Evolutionary conservation across 2,329 filamentous ascomycete genomes (phyloP).

Genomic region (Ascochyta viciae-villosae): DNA sequence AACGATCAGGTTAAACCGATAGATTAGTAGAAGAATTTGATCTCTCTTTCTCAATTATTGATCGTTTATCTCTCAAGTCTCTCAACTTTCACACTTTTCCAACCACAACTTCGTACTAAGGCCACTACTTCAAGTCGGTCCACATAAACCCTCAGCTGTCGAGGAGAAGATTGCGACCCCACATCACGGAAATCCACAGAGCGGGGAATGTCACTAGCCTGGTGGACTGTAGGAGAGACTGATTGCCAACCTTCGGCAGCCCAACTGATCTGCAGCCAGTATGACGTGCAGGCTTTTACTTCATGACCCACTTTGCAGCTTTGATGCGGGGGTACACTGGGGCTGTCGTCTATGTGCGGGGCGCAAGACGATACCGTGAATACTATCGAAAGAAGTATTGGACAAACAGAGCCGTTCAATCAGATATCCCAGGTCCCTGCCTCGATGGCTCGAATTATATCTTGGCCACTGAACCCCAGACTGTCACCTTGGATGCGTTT

Average conservation of each 20-base stretch:
- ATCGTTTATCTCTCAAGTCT: too few species aligned
- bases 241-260: neutral
- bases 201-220: neutral
- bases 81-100: too few species aligned
- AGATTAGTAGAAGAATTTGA: too few species aligned
- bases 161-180: neutral
- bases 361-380: neutral
- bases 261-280: neutral
- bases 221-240: neutral
- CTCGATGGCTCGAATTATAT: neutral
- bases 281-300: neutral
- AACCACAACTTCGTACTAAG: neutral
- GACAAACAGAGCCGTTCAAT: neutral
- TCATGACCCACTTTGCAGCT: neutral
- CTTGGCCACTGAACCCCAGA: neutral
- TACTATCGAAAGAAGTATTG: neutral
- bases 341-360: neutral
- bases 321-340: neutral
- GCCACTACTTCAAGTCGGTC: constrained; percentile 1
- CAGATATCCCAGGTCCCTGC: neutral
- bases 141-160: neutral
- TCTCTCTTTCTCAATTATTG: too few species aligned
- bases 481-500: neutral
- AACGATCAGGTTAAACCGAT: too few species aligned
- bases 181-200: constrained; percentile 1